phyloP scores from a whole-genome alignment of 306 rosid species.

The Glycine latifolia region DNA sequence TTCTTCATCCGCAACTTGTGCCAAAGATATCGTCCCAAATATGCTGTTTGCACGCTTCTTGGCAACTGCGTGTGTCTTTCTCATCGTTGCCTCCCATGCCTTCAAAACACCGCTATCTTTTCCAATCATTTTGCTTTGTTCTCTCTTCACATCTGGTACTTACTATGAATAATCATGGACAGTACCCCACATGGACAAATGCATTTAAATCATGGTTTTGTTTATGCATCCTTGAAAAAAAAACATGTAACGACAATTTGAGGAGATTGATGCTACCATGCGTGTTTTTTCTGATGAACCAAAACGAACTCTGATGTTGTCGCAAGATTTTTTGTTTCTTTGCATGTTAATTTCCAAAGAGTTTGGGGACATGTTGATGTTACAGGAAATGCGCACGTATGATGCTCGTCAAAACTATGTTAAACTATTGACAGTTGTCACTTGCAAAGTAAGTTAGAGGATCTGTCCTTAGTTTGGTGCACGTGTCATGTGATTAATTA shows the following conservation, averaged over 20 bases:
- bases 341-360: slow-evolving; percentile 39
- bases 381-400: neutral
- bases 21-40: slow-evolving; percentile 61
- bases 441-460: slow-evolving; percentile 38
- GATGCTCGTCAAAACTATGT: too few relatives aligned
- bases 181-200: neutral
- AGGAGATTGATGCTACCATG: neutral
- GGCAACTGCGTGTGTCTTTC: slow-evolving; percentile 80
- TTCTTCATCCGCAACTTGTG: slow-evolving; percentile 46
- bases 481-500: neutral
- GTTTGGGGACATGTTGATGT: slow-evolving; percentile 46
- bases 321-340: slow-evolving; percentile 39
- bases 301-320: slow-evolving; percentile 47
- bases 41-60: slow-evolving; percentile 85
- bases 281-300: slow-evolving; percentile 42
- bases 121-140: slow-evolving; percentile 58
- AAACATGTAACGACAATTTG: neutral
- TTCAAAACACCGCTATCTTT: slow-evolving; percentile 75
- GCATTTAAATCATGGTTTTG: neutral
- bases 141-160: too few relatives aligned
- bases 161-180: too few relatives aligned
- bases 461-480: slow-evolving; percentile 36
- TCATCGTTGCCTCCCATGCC: slow-evolving; percentile 96
- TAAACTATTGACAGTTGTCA: slow-evolving; percentile 43
- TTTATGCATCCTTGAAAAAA: slow-evolving; percentile 19